Conservation (phyloP, 176 grass and related monocot genomes). For the Poa pratensis region DNA sequence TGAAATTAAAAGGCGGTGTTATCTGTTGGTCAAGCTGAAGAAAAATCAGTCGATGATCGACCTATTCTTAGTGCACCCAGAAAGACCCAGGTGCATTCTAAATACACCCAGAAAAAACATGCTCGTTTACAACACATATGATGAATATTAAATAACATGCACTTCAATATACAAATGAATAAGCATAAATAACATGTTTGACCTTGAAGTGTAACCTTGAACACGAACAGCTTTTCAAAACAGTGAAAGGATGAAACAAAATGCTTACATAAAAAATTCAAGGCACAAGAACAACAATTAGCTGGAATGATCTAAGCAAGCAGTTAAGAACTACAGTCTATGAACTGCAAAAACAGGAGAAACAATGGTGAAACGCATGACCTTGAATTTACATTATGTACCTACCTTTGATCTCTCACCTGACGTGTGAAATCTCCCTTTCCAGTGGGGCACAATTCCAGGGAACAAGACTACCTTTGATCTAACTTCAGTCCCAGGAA, state of each 20-base stretch:
- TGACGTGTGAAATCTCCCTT: conserved; percentile 1
- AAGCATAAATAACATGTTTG: conserved; percentile 1
- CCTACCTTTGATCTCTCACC: conserved; percentile 12
- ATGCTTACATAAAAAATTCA: conserved; percentile 31
- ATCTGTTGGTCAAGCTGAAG: background rate
- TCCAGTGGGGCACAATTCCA: background rate
- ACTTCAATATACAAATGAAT: conserved; percentile 24
- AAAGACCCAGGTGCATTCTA: conserved; percentile 6
- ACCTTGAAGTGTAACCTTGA: conserved; percentile 26
- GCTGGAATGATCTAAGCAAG: background rate
- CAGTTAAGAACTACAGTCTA: background rate
- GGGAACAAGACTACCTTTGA: background rate
- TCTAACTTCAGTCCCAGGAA: conserved; percentile 16
- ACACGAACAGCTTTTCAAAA: conserved; percentile 3
- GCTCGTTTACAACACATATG: background rate
- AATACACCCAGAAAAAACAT: conserved; percentile 26
- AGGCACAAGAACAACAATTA: conserved; percentile 11
- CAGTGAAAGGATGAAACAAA: conserved; percentile 9
- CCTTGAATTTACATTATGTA: conserved; percentile 4
- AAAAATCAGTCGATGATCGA: background rate
- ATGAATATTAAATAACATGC: conserved; percentile 24
- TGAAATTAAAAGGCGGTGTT: conserved; percentile 1
- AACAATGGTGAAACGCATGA: background rate
- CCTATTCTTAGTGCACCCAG: conserved; percentile 35
- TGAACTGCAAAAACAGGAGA: conserved; percentile 9